Conservation (phyloP, 352 stramenopile genomes). For the Phytophthora melonis region DNA sequence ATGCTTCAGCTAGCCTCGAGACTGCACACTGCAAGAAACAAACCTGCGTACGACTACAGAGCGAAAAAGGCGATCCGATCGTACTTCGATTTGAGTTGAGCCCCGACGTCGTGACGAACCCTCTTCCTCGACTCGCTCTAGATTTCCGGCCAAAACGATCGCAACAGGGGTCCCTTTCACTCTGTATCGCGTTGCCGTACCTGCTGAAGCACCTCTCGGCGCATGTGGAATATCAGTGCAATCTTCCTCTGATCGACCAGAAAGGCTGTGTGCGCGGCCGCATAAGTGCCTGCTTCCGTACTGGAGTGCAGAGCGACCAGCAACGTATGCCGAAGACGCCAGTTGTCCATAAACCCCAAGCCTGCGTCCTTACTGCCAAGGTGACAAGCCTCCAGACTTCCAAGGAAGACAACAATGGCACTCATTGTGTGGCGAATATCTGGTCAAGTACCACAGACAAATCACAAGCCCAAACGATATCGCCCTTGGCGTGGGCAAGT, state of each 20-base stretch:
- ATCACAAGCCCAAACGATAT: slow-evolving; percentile 14
- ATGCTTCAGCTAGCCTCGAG: slow-evolving; percentile 4
- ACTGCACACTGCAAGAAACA: slow-evolving; percentile 22
- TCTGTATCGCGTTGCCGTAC: slow-evolving; percentile 15
- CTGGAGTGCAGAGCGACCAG: slow-evolving; percentile 13
- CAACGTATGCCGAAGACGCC: slow-evolving; percentile 6
- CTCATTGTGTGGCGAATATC: slow-evolving; percentile 24
- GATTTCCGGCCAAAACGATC: slow-evolving; percentile 25
- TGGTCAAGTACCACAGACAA: slow-evolving; percentile 33
- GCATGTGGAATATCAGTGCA: slow-evolving; percentile 16
- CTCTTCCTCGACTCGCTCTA: slow-evolving; percentile 22
- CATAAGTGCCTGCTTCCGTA: slow-evolving; percentile 16
- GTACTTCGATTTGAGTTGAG: slow-evolving; percentile 30
- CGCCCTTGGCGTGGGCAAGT: slow-evolving; percentile 7
- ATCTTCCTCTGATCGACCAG: slow-evolving; percentile 21
- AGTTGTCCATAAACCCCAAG: slow-evolving; percentile 7
- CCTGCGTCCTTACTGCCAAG: slow-evolving; percentile 20
- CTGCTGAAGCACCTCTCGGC: slow-evolving; percentile 19
- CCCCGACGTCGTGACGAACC: slow-evolving; percentile 31
- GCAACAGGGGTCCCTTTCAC: slow-evolving; percentile 12
- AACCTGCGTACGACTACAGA: slow-evolving; percentile 13
- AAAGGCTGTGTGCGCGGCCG: slow-evolving; percentile 22
- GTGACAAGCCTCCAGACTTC: slow-evolving; percentile 3
- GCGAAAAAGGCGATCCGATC: slow-evolving; percentile 1
- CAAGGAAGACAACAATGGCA: background rate